Conservation (phyloP, 169 alveolate genomes). For the Miamiensis avidus region DNA sequence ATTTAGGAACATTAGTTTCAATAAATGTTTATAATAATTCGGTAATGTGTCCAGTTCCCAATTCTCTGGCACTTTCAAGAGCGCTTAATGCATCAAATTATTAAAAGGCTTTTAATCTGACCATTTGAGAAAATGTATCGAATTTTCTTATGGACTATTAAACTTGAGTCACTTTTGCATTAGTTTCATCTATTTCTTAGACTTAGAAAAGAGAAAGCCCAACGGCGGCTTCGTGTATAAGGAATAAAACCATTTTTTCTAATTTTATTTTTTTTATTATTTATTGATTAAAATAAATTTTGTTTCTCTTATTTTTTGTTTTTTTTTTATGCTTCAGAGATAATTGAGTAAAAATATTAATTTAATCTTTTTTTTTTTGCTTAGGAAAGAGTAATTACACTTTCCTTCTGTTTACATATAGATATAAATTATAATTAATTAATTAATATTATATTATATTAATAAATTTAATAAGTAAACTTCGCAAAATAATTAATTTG, state of each 20-base stretch:
- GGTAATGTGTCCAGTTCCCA: conserved; percentile 54
- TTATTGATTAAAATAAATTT: no score
- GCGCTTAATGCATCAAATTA: conserved; percentile 76
- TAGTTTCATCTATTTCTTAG: conserved; percentile 69
- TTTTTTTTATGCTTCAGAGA: no score
- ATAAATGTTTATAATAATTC: conserved; percentile 59
- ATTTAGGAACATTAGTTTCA: conserved; percentile 59
- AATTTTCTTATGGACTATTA: conserved; percentile 58
- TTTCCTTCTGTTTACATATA: no score
- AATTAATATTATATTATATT: no score
- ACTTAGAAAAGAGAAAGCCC: conserved; percentile 75
- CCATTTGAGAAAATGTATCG: conserved; percentile 66
- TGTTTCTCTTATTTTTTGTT: no score
- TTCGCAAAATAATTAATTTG: no score
- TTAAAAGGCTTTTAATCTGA: conserved; percentile 63
- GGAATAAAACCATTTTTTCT: conserved; percentile 30
- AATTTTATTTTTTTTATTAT: no score
- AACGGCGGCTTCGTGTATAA: conserved; percentile 69
- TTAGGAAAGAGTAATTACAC: no score
- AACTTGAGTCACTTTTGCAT: conserved; percentile 54
- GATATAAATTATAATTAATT: no score
- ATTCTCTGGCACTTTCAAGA: conserved; percentile 54
- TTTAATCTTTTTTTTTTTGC: no score
- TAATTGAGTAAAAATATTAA: no score
- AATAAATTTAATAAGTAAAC: no score